A percentile compares a stretch with the other conserved stretches of the same genome.
Evolutionary conservation across 768 basidiomycete genomes (phyloP).

Genomic region (Trametes punicea): DNA sequence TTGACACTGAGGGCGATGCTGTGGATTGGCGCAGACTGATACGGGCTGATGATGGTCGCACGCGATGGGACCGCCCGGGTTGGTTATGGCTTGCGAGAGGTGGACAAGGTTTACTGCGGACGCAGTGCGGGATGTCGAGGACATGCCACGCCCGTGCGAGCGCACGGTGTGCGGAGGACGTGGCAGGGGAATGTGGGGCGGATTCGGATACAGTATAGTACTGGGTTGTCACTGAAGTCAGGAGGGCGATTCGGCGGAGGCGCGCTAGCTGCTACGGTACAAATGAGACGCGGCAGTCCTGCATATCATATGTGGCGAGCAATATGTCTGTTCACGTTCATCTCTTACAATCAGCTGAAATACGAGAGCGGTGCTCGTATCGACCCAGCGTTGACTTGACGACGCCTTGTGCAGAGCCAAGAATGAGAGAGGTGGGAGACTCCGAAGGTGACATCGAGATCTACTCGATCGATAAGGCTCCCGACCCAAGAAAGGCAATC

Average conservation of each 20-base stretch:
- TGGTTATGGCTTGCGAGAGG: neutral
- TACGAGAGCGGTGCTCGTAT: too few species aligned
- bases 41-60: neutral
- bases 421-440: neutral
- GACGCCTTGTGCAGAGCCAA: too few species aligned
- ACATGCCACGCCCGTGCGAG: constrained; percentile 6
- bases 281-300: too few species aligned
- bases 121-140: neutral
- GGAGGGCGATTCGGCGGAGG: neutral
- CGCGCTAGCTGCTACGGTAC: neutral
- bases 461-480: neutral
- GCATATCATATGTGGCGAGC: too few species aligned
- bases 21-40: neutral
- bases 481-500: too few species aligned
- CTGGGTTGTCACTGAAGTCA: neutral
- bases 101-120: constrained; percentile 9
- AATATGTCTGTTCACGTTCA: too few species aligned
- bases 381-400: too few species aligned
- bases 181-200: neutral
- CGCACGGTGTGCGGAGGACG: neutral
- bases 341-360: too few species aligned
- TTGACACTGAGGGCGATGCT: neutral
- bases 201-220: neutral
- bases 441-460: neutral
- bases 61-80: neutral